A percentile compares a stretch with the other conserved stretches of the same genome.
Evolutionary conservation across 2,329 filamentous ascomycete genomes (phyloP).

Genomic region (Rutstroemia sp.): DNA sequence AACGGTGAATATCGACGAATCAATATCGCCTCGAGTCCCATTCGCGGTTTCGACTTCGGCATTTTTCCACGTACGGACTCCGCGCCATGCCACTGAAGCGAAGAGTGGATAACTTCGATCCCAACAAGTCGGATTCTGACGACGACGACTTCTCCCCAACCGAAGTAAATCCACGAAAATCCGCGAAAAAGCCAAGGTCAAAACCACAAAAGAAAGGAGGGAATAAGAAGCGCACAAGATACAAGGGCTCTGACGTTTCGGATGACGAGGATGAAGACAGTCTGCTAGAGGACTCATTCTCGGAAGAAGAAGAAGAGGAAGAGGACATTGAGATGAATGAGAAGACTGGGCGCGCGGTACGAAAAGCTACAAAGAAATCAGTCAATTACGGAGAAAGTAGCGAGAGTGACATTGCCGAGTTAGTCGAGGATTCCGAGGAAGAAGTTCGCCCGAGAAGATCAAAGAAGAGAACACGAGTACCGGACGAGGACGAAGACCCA

Average conservation of each 20-base stretch:
- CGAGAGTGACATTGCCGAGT: conserved; percentile 29
- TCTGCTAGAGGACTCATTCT: conserved; percentile 42
- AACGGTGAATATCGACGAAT: not conserved
- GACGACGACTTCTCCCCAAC: conserved; percentile 59
- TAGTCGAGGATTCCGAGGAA: conserved; percentile 28
- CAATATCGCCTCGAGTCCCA: not conserved
- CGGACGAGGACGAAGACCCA: conserved; percentile 22
- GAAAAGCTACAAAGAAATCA: conserved; percentile 39
- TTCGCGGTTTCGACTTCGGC: not conserved
- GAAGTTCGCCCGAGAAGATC: conserved; percentile 14
- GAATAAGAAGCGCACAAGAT: conserved; percentile 36
- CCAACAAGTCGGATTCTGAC: conserved; percentile 58
- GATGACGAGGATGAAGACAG: conserved; percentile 50
- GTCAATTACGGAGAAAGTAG: conserved; percentile 44
- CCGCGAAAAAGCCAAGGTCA: conserved; percentile 33
- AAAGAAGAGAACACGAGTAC: conserved; percentile 23
- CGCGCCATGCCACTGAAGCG: conserved; percentile 30
- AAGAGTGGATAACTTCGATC: conserved; percentile 57
- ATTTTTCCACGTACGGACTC: not conserved
- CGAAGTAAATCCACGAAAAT: conserved; percentile 39
- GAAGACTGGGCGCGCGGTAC: conserved; percentile 40
- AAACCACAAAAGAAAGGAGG: conserved; percentile 23
- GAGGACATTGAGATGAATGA: conserved; percentile 38
- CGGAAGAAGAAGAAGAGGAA: conserved; percentile 34
- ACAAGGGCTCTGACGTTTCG: conserved; percentile 55